These are phyloP conservation scores for Neurospora tetraspora DNA, from an alignment of 495 filamentous ascomycete species.

Conservation along the genomic window DNA sequence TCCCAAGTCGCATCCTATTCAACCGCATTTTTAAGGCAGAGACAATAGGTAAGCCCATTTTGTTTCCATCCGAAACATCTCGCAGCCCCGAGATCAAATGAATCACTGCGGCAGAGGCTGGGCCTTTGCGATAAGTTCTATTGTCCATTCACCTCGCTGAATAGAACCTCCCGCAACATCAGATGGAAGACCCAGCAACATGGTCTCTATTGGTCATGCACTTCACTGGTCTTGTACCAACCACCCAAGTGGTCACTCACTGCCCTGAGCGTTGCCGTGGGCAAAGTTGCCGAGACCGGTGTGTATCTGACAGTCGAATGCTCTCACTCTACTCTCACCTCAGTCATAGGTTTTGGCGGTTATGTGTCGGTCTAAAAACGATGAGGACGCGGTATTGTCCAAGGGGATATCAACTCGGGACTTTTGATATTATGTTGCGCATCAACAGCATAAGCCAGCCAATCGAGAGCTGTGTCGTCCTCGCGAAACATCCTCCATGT, in stretches of 20 bases:
- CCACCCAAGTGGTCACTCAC: not conserved
- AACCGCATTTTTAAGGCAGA: not conserved
- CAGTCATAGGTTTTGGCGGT: not conserved
- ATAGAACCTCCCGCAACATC: not conserved
- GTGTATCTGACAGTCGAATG: not conserved
- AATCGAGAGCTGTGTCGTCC: not conserved
- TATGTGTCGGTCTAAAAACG: not conserved
- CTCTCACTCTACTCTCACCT: not conserved
- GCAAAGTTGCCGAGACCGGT: not conserved
- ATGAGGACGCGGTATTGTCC: not conserved
- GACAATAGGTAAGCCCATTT: not conserved
- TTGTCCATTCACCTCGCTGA: not conserved
- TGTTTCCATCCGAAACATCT: not conserved
- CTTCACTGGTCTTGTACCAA: not conserved
- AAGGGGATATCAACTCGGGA: not conserved
- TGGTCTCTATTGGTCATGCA: not conserved
- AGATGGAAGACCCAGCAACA: not conserved
- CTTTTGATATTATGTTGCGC: not conserved
- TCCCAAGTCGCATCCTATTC: not conserved
- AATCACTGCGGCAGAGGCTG: not conserved
- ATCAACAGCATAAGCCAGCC: not conserved
- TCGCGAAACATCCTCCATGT: not conserved
- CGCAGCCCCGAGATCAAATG: not conserved
- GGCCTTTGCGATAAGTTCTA: not conserved
- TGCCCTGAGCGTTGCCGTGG: not conserved